Evolutionary conservation across 1,284 basidiomycete species (phyloP), one percentile per base, ranked within the genome.

Genomic region (Singerocomus rubriflavus): DNA sequence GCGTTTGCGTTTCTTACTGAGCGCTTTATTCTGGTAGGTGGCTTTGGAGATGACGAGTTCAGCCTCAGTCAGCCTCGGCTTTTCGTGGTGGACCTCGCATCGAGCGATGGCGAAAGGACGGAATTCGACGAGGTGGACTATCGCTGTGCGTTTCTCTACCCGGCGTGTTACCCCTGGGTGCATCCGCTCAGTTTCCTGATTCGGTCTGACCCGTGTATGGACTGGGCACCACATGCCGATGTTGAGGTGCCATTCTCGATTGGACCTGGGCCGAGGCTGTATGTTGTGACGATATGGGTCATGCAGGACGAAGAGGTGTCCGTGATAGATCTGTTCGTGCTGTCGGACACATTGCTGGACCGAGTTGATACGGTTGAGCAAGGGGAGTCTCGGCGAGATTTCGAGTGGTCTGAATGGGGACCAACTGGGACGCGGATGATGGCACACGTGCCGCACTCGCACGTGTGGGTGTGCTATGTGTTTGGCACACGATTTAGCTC

Each of bases 391-490:
- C 57, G 59, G 14, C 59, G 26, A 38, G 34, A 65, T 12, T 61
- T 80, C 44, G 48, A 57, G 39, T 85, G 81, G 82, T 57, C 69
- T 1, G 66, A 69, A 34, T 85, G 83, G 83, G 80, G 80, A 14
- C 74, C 73, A 3, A 45, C 39, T 14, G 73, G 73, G 5, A 73
- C 74, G 14, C 76, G 79, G 21, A 59, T 80, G 54, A 56, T 78
- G 30, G 63, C 66, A 9, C 58, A 57, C 29, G 59, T 60, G 11
- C 57, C 58, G 29, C 71, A 71, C 39, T 75, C 75, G 32, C 50
- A 64, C 14, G 62, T 71, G 16, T 85, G 80, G 80, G 78, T 80
- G 7, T 85, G 83, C 67, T 81, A 79, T 57, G 75, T 82, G 26
- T 76, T 73, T 58, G 82, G 82, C 13, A 73, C 72, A 38, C 72